Evolutionary conservation across 176 grass and related monocot genomes (phyloP), one percentile per base, ranked within the genome.

Genomic region (Coix lacrymajobi): DNA sequence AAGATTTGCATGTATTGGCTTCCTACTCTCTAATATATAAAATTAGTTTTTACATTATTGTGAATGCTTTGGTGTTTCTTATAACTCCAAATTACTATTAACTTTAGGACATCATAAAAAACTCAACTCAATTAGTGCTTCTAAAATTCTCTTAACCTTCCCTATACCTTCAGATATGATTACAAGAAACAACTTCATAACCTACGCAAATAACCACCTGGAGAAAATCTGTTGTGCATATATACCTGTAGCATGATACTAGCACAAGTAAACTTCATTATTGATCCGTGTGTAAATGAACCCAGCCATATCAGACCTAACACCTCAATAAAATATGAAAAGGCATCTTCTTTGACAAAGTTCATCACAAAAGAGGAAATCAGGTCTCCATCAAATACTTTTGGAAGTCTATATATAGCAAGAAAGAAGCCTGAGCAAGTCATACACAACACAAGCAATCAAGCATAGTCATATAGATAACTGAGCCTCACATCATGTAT

Each of bases 241-340:
- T n/a, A n/a, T 61, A 26, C 38, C 39, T 25, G 76, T 33, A 61
- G 6, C 49, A 11, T 22, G 25, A 40, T 33, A 52, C 58, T 24
- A 76, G 62, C 81, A 76, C 34, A 6, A 40, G n/a, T 69, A 85
- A 71, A 45, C 26, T 60, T 12, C 63, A 71, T 37, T 87, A 71
- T 37, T 87, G 8, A 32, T 62, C 40, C 44, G 51, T 14, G 31
- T 80, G 81, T 8, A 75, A 81, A 40, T 16, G 71, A 63, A 71
- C 70, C 62, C 76, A 41, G 19, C 80, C 69, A 63, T 87, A 84
- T 84, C 89, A 77, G 75, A 87, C 84, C 81, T 91, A 91, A 77
- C 76, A 77, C 19, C 6, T 85, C 41, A 45, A 89, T 56, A 34
- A 9, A 85, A 81, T 64, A 57, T 72, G 72, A 71, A 54, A 60